Conservation (phyloP, 139 green algal genomes). For the Haematococcus lacustris region DNA sequence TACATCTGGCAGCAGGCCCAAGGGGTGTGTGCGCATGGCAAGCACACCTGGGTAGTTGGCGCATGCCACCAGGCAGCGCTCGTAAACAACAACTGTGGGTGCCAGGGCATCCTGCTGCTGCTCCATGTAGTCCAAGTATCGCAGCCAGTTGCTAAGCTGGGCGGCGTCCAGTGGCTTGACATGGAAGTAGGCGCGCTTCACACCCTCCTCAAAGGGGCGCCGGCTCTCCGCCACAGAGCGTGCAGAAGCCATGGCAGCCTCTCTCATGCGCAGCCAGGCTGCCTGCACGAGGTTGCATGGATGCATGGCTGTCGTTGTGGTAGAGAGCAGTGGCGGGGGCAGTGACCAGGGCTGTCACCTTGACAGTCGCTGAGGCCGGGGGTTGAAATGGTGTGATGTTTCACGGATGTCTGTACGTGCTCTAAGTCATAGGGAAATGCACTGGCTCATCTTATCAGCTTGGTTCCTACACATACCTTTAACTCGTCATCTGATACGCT, state of each 20-base stretch:
- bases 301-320: not conserved
- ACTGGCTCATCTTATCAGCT: too few species aligned
- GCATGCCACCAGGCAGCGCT: conserved; percentile 79
- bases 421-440: too few species aligned
- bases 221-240: conserved; percentile 6
- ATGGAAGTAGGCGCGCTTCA: conserved; percentile 80
- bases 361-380: too few species aligned
- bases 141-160: conserved; percentile 70
- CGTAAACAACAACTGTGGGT: conserved; percentile 53
- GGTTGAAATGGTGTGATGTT: too few species aligned
- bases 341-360: too few species aligned
- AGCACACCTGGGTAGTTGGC: conserved; percentile 68
- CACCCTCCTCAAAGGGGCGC: conserved; percentile 54
- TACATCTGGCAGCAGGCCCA: too few species aligned
- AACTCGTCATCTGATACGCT: conserved; percentile 5
- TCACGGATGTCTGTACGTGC: too few species aligned
- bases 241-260: not conserved
- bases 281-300: not conserved
- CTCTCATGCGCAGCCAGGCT: not conserved
- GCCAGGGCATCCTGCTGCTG: conserved; percentile 28
- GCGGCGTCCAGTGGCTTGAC: conserved; percentile 50
- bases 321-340: not conserved
- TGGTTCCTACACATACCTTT: too few species aligned
- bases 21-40: too few species aligned
- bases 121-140: conserved; percentile 68